These are phyloP conservation scores for Aspergillus pseudoglaucus DNA, from an alignment of 2,329 filamentous ascomycete genomes.

Conservation along the genomic window DNA sequence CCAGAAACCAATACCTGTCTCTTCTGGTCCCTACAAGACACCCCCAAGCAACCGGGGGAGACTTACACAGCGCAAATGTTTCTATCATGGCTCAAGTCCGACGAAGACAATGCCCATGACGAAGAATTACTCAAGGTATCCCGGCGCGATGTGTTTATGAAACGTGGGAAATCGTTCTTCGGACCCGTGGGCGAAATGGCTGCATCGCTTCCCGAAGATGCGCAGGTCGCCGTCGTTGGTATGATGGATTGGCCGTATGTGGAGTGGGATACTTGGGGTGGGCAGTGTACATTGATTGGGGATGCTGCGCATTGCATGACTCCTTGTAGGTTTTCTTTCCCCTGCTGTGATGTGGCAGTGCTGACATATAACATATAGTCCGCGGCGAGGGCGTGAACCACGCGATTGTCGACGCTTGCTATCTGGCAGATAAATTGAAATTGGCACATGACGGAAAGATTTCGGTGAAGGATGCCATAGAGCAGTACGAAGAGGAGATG, in stretches of 20 bases:
- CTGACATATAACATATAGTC: neutral
- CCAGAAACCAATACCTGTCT: neutral
- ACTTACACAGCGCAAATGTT: neutral
- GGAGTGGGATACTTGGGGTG: neutral
- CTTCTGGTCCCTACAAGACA: neutral
- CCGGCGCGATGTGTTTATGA: neutral
- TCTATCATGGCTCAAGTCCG: neutral
- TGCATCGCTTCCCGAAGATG: neutral
- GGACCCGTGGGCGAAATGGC: neutral
- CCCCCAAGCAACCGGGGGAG: neutral
- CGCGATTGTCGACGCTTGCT: neutral
- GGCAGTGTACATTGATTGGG: neutral
- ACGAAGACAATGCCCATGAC: neutral
- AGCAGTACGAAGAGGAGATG: neutral
- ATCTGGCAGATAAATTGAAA: neutral
- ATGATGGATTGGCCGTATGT: neutral
- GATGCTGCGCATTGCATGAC: neutral
- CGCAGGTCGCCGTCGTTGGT: neutral
- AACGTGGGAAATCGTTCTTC: neutral
- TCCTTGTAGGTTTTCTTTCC: neutral
- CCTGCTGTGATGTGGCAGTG: neutral
- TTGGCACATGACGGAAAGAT: neutral
- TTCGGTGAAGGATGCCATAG: neutral
- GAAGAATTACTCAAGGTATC: neutral
- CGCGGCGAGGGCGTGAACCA: neutral